Conservation (phyloP, 2,329 filamentous ascomycete species). For the Colletotrichum graminicola region DNA sequence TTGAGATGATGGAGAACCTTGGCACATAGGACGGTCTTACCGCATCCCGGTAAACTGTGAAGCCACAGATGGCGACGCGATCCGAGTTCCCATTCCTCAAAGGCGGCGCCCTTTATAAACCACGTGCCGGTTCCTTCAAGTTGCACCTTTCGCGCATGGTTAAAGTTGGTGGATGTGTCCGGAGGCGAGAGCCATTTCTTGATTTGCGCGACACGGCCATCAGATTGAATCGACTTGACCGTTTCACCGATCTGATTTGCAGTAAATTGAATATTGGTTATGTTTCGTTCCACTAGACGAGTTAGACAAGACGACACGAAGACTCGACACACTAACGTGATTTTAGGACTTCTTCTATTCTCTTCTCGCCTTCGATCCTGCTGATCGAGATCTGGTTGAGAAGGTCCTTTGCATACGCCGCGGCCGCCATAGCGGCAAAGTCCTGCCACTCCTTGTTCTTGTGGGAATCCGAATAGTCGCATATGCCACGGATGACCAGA, state of each 20-base stretch:
- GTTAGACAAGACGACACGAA: neutral
- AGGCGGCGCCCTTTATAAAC: conserved; percentile 35
- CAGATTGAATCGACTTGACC: neutral
- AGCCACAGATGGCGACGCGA: conserved; percentile 43
- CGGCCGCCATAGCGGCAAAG: conserved; percentile 49
- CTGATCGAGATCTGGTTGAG: conserved; percentile 42
- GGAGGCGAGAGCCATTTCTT: conserved; percentile 37
- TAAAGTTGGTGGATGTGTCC: conserved; percentile 38
- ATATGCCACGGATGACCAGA: conserved; percentile 52
- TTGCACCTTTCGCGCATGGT: conserved; percentile 26
- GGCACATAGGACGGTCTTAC: conserved; percentile 43
- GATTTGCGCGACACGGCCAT: neutral
- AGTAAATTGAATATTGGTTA: neutral
- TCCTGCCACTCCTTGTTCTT: conserved; percentile 50
- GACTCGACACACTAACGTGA: conserved; percentile 2
- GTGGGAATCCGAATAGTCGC: conserved; percentile 52
- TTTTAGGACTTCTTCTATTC: conserved; percentile 6
- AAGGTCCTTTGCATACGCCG: conserved; percentile 48
- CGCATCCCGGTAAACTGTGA: conserved; percentile 40
- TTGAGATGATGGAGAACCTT: conserved; percentile 40
- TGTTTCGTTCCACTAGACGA: neutral
- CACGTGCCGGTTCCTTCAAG: conserved; percentile 38
- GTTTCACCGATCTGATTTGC: neutral
- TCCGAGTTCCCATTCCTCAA: conserved; percentile 41
- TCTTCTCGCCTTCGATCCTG: conserved; percentile 38